Evolutionary conservation across 306 rosid species (phyloP).

Genomic region (Parietaria judaica): DNA sequence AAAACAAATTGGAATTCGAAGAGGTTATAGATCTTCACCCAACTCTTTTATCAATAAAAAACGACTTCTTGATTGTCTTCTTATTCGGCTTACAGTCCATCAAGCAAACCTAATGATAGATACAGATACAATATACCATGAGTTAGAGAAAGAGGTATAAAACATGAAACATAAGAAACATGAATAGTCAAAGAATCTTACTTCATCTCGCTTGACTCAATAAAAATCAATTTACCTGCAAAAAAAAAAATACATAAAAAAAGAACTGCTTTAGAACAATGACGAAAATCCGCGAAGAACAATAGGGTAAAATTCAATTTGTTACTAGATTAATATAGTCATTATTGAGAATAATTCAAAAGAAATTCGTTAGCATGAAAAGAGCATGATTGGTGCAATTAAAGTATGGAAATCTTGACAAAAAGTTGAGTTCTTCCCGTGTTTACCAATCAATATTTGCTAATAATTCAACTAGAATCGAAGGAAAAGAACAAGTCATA

Average conservation of each 20-base stretch:
- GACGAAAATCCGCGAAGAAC: background rate
- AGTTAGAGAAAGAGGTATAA: constrained; percentile 1
- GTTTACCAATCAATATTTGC: too few species aligned
- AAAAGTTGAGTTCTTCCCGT: too few species aligned
- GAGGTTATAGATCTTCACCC: constrained; percentile 36
- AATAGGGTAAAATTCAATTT: too few species aligned
- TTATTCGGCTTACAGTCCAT: constrained; percentile 59
- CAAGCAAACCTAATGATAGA: constrained; percentile 41
- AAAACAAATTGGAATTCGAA: constrained; percentile 18
- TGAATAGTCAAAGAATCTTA: constrained; percentile 8
- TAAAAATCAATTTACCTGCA: constrained; percentile 16
- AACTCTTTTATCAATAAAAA: constrained; percentile 71
- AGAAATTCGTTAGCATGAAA: too few species aligned
- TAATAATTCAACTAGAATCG: too few species aligned
- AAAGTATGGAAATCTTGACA: too few species aligned
- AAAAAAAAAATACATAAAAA: constrained; percentile 3
- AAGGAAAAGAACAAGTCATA: constrained; percentile 4
- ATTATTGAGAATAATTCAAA: too few species aligned
- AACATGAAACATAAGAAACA: constrained; percentile 14
- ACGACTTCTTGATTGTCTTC: constrained; percentile 62
- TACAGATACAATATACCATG: background rate
- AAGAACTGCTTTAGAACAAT: constrained; percentile 5
- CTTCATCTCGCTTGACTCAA: constrained; percentile 26
- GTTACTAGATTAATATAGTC: too few species aligned
- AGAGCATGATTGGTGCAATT: too few species aligned